Percentiles rank a stretch among this genome's conserved stretches.
Evolutionary conservation across 2,329 filamentous ascomycete species (phyloP).

Genomic region (Amylocarpus encephaloides): DNA sequence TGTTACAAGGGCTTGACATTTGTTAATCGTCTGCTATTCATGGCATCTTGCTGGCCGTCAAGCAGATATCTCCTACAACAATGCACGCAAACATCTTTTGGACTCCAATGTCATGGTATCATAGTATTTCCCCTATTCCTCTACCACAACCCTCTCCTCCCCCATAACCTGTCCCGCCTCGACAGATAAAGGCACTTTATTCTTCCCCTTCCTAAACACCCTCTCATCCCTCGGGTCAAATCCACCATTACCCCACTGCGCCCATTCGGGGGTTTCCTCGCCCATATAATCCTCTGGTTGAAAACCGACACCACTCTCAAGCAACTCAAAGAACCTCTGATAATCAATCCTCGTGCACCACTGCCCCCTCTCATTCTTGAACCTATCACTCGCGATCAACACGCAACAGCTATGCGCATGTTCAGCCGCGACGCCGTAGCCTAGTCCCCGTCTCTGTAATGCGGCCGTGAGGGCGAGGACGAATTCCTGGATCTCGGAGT

Average conservation of each 20-base stretch:
- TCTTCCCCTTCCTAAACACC: slow-evolving; percentile 77
- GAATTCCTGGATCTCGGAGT: slow-evolving; percentile 81
- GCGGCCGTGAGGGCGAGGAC: slow-evolving; percentile 67
- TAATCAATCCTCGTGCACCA: slow-evolving; percentile 96
- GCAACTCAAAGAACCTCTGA: slow-evolving; percentile 74
- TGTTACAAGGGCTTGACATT: no score
- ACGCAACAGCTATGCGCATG: slow-evolving; percentile 94
- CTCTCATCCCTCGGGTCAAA: slow-evolving; percentile 88
- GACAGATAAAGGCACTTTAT: slow-evolving; percentile 24
- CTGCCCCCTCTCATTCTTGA: slow-evolving; percentile 60
- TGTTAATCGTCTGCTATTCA: no score
- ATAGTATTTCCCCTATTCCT: background rate
- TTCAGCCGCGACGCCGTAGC: slow-evolving; percentile 89
- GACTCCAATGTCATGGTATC: no score
- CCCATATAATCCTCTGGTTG: slow-evolving; percentile 87
- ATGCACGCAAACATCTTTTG: no score
- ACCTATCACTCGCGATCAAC: slow-evolving; percentile 75
- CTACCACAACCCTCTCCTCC: slow-evolving; percentile 11
- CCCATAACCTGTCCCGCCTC: slow-evolving; percentile 13
- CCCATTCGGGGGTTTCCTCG: slow-evolving; percentile 82
- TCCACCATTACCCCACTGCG: slow-evolving; percentile 86
- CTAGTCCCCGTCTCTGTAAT: slow-evolving; percentile 62
- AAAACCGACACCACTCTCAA: slow-evolving; percentile 67
- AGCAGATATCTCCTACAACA: no score
- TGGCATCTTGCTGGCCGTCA: no score